Base-by-base conservation (phyloP, 495 filamentous ascomycete species). In the Pyrenula massariospora region DNA sequence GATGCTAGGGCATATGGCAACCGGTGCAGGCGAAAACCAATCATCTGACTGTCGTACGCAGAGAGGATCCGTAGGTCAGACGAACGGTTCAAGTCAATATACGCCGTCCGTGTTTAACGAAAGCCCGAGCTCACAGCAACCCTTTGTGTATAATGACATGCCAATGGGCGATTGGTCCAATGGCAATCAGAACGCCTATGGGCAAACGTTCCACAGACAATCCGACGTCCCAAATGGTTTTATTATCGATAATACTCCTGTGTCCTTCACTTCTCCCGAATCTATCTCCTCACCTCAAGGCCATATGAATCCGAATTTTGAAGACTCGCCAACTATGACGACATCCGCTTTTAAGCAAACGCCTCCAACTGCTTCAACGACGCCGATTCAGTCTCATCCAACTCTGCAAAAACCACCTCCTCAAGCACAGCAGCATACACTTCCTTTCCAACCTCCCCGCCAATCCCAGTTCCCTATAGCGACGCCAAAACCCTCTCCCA, bases 1-100 rank as follows among this genome's bases (percentile, higher is more conserved):
- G 21, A 95, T 95, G 82, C 82, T 98, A 2, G 88, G 88, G 20
- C 91, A 96, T 63, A 92, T 98, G 87, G 87, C 88, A 24, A 89
- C 84, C 19, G 89, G 88, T 1, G 88, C 87, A 1, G 86, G 82
- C 20, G 89, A 91, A 55, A 89, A 87, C 1, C 84, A 84, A 3
- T 82, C 85, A 12, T 83, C 75, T 58, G 89, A 95, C 55, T 73
- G 70, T 11, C 71, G 65, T 56, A 73, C 69, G n/a, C 72, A 76
- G 50, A 68, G 73, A 56, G 58, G 55, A 22, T 77, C 74, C 48
- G 73, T 77, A 60, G 69, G 74, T 51, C 58, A 60, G n/a, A 71
- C 70, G 48, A 75, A 70, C 61, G 73, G 73, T 56, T 74, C 73
- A n/a, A 67, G 68, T 12, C 74, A 73, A 54, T 77, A 74, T 60